phyloP scores from a whole-genome alignment of 441 rosid species.

The Bocquillonia castaneifolia region DNA sequence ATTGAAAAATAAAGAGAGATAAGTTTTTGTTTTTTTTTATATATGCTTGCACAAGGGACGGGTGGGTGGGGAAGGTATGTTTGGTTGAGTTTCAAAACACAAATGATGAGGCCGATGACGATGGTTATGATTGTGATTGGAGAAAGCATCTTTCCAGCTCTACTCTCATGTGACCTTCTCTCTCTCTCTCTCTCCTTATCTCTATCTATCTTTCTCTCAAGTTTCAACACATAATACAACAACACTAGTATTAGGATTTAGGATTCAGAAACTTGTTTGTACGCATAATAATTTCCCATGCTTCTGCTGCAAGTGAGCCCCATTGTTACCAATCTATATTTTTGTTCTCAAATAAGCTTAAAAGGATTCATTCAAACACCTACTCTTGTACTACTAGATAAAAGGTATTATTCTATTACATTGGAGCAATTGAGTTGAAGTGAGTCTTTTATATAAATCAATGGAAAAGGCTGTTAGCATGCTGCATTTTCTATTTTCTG shows the following conservation, averaged over 20 bases:
- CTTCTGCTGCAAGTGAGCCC: neutral
- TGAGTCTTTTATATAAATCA: too few species aligned
- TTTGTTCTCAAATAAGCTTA: neutral
- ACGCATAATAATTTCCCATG: neutral
- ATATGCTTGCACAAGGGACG: constrained; percentile 3
- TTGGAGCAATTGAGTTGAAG: too few species aligned
- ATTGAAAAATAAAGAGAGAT: neutral
- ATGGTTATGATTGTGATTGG: constrained; percentile 35
- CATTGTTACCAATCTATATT: neutral
- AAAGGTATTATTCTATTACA: too few species aligned
- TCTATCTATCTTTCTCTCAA: constrained; percentile 3
- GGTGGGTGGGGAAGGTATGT: constrained; percentile 17
- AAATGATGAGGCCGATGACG: constrained; percentile 46
- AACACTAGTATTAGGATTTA: neutral
- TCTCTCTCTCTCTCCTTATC: constrained; percentile 3
- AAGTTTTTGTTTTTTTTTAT: neutral
- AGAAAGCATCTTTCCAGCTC: constrained; percentile 38
- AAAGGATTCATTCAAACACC: too few species aligned
- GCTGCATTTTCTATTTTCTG: too few species aligned
- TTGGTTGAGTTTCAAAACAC: constrained; percentile 33
- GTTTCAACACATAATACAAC: neutral
- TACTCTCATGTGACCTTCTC: constrained; percentile 23
- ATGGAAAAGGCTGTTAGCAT: too few species aligned
- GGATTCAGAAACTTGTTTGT: neutral
- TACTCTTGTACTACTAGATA: too few species aligned